Percentiles rank a stretch among this genome's conserved stretches.
phyloP scores from a whole-genome alignment of 1,284 basidiomycete species.

The Sutorius eximius region DNA sequence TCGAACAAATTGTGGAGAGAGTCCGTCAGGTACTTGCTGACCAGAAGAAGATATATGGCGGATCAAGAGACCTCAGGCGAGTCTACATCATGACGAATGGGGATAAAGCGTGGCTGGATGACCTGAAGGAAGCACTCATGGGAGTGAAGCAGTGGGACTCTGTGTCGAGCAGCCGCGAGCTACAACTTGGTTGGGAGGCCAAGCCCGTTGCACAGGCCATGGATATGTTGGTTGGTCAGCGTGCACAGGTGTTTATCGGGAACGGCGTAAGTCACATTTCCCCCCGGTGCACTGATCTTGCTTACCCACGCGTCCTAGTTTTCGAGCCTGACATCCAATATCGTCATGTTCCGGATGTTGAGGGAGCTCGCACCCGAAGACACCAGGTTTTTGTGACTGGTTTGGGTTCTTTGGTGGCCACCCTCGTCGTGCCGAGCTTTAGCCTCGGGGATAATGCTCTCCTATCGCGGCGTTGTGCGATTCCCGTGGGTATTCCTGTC shows the following conservation, averaged over 20 bases:
- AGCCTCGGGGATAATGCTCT: not conserved
- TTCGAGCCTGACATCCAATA: slow-evolving; percentile 56
- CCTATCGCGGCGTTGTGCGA: not conserved
- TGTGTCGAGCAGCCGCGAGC: slow-evolving; percentile 47
- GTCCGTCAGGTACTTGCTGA: slow-evolving; percentile 40
- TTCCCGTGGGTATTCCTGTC: not conserved
- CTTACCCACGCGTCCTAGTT: slow-evolving; percentile 39
- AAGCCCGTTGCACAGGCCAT: slow-evolving; percentile 47
- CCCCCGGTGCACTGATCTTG: not conserved
- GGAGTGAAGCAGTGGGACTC: slow-evolving; percentile 36
- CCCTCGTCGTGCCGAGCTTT: not conserved
- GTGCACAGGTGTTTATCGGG: slow-evolving; percentile 53
- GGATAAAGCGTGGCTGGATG: slow-evolving; percentile 34
- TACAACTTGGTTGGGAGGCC: slow-evolving; percentile 46
- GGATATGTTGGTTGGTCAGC: slow-evolving; percentile 53
- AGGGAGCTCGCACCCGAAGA: slow-evolving; percentile 32
- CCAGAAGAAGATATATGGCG: slow-evolving; percentile 17
- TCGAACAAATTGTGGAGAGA: slow-evolving; percentile 45
- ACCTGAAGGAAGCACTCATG: slow-evolving; percentile 36
- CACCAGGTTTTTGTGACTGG: slow-evolving; percentile 40
- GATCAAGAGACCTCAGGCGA: slow-evolving; percentile 29
- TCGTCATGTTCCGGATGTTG: slow-evolving; percentile 52
- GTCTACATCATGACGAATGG: slow-evolving; percentile 48
- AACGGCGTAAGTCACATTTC: slow-evolving; percentile 47
- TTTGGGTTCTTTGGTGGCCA: not conserved